Conservation (phyloP, 1,139 yeast species). For the Pichia inconspicua region DNA sequence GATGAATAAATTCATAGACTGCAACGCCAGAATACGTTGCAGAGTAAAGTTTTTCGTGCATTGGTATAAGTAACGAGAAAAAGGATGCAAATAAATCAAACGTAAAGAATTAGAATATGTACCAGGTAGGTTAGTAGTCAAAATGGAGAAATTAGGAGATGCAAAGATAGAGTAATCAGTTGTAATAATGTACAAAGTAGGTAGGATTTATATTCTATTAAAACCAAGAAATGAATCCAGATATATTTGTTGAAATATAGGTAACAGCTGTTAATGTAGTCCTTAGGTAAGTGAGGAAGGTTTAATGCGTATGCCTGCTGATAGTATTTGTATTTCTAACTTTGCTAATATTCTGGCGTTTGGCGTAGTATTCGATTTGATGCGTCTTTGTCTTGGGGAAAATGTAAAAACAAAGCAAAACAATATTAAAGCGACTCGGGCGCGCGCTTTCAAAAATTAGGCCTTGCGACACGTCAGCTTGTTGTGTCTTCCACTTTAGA, state of each 20-base stretch:
- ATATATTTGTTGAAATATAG: no score
- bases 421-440: not conserved
- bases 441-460: not conserved
- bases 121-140: not conserved
- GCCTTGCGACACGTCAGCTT: not conserved
- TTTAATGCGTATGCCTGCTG: no score
- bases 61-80: conserved; percentile 9
- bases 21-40: conserved; percentile 84
- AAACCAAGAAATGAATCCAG: no score
- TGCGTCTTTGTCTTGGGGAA: not conserved
- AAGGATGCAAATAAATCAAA: not conserved
- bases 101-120: not conserved
- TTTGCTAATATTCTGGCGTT: not conserved
- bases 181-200: no score
- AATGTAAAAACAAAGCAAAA: not conserved
- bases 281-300: no score
- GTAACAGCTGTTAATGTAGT: no score
- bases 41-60: conserved; percentile 45
- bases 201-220: no score
- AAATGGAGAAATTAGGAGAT: not conserved
- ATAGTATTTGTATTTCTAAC: no score
- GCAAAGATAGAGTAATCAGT: not conserved
- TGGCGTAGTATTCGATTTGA: not conserved
- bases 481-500: not conserved
- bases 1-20: conserved; percentile 76